Conservation (phyloP, 2,329 filamentous ascomycete species). For the Sodiomyces alkalinus region DNA sequence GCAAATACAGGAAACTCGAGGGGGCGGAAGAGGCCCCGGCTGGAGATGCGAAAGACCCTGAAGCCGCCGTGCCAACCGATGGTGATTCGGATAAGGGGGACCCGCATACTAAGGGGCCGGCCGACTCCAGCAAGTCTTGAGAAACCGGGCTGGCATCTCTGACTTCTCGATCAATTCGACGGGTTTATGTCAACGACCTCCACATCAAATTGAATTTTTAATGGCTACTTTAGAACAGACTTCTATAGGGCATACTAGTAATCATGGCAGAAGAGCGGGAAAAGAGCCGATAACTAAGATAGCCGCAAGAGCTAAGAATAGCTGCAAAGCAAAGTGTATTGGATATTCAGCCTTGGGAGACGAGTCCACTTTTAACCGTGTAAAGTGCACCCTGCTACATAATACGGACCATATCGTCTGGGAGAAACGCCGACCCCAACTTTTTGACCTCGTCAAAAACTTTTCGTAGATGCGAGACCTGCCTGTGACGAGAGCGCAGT, state of each 20-base stretch:
- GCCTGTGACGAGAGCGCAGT: conserved; percentile 32
- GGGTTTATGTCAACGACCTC: no score
- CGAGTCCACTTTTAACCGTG: conserved; percentile 31
- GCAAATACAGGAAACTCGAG: conserved; percentile 57
- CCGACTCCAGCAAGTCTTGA: conserved; percentile 5
- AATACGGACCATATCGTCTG: conserved; percentile 33
- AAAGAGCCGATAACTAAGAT: no score
- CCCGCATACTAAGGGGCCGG: no score
- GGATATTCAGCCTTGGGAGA: conserved; percentile 41
- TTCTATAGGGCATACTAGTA: no score
- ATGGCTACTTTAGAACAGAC: no score
- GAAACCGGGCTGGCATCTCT: no score
- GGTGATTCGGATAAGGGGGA: no score
- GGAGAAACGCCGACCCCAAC: conserved; percentile 32
- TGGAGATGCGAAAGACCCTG: conserved; percentile 8
- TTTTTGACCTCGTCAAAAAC: conserved; percentile 39
- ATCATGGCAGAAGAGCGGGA: no score
- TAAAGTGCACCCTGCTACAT: conserved; percentile 33
- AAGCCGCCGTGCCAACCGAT: no score
- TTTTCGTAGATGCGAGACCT: conserved; percentile 42
- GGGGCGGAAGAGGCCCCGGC: conserved; percentile 24
- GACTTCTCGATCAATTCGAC: no score
- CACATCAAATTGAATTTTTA: no score
- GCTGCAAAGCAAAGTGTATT: conserved; percentile 31
- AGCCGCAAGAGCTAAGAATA: no score